A percentile compares a stretch with the other conserved stretches of the same genome.
These are phyloP conservation scores for Hypoxylon trugodes DNA, from an alignment of 495 filamentous ascomycete genomes.

Conservation along the genomic window DNA sequence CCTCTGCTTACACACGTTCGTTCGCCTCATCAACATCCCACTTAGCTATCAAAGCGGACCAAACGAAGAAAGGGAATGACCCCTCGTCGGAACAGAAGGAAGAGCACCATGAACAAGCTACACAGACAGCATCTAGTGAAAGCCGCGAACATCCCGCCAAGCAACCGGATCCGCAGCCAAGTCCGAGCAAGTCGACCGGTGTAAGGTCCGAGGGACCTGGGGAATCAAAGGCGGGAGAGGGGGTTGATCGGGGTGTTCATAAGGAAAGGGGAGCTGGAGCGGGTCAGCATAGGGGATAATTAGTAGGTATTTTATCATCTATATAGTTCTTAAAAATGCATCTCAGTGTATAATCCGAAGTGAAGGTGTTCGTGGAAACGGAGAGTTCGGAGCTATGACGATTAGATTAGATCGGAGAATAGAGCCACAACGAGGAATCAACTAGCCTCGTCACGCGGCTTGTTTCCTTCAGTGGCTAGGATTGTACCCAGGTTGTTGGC, in stretches of 20 bases:
- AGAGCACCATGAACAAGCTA: constrained; percentile 18
- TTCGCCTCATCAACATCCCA: constrained; percentile 4
- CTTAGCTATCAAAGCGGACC: neutral
- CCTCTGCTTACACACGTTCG: neutral
- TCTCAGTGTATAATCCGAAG: constrained; percentile 11
- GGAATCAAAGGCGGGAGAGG: constrained; percentile 26
- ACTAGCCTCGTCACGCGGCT: constrained; percentile 13
- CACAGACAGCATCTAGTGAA: neutral
- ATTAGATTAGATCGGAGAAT: constrained; percentile 9
- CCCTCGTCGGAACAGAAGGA: constrained; percentile 6
- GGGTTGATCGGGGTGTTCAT: constrained; percentile 11
- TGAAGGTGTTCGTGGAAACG: constrained; percentile 12
- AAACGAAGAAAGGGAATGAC: constrained; percentile 33
- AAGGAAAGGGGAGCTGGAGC: constrained; percentile 12
- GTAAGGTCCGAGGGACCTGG: constrained; percentile 26
- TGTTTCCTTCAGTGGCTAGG: constrained; percentile 6
- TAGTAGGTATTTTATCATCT: too few species aligned
- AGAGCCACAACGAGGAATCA: constrained; percentile 12
- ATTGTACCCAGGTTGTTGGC: too few species aligned
- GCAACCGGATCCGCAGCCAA: constrained; percentile 34
- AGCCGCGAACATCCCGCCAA: constrained; percentile 19
- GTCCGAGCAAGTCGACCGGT: constrained; percentile 25
- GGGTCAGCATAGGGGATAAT: constrained; percentile 4
- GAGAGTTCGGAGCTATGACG: neutral
- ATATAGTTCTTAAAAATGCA: too few species aligned